Conservation (phyloP, 2,329 filamentous ascomycete species). For the Byssoonygena ceratinophila region DNA sequence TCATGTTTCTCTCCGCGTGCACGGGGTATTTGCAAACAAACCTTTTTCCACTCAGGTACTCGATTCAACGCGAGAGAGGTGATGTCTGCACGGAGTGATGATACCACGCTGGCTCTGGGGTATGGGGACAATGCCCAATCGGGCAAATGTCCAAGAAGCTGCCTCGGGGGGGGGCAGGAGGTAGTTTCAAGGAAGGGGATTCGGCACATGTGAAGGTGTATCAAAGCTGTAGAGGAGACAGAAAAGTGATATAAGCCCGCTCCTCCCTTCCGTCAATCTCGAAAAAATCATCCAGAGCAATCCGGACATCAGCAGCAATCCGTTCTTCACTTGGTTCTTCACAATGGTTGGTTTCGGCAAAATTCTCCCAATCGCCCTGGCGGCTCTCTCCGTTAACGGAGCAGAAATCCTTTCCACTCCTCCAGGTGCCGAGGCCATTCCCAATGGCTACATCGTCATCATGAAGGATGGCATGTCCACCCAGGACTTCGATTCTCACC, state of each 20-base stretch:
- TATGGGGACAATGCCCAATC: conserved; percentile 3
- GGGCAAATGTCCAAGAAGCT: neutral
- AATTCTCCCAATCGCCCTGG: conserved; percentile 13
- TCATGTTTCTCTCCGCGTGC: conserved; percentile 4
- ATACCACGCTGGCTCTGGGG: conserved; percentile 3
- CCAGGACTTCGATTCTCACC: conserved; percentile 14
- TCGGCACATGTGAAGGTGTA: conserved; percentile 6
- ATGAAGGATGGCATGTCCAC: conserved; percentile 15
- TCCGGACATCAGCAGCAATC: conserved; percentile 1
- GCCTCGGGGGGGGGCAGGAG: neutral
- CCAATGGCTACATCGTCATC: conserved; percentile 15
- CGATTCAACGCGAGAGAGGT: neutral
- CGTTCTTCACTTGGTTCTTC: neutral
- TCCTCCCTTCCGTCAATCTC: neutral
- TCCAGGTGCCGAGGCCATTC: conserved; percentile 2
- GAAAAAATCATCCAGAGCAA: conserved; percentile 1
- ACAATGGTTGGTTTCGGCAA: conserved; percentile 14
- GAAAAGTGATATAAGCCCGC: conserved; percentile 1
- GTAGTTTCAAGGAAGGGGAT: neutral
- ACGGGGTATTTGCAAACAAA: neutral
- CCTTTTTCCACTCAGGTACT: neutral
- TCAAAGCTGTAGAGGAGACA: neutral
- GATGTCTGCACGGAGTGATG: neutral
- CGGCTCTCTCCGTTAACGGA: conserved; percentile 14
- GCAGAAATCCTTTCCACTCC: conserved; percentile 13